Base-by-base conservation (phyloP, 139 green algal species). In the Nannochloris sp. region DNA sequence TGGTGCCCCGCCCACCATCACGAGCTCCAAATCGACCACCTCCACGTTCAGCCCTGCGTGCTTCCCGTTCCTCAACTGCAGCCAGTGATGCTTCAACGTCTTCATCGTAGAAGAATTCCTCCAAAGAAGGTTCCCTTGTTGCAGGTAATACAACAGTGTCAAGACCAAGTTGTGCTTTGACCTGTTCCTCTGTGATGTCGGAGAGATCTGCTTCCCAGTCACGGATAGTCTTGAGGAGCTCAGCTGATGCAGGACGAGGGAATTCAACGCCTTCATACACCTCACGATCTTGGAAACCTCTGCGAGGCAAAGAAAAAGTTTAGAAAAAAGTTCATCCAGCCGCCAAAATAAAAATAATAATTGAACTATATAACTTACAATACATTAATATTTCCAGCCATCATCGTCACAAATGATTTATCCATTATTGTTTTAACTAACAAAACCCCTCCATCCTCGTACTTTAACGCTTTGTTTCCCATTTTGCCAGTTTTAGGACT, bases 391-490 rank as follows among this genome's bases (percentile, higher is more conserved):
- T 68, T 63, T 33, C 39, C 25, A 9, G 10, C 9, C 24, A 70
- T 44, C 30, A 47, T 33, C 4, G 9, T 29, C 30, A 23, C 48
- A 35, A 70, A 24, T 30, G 44, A 19, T 25, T 42, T 13, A n/a
- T 64, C 31, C 25, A 70, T 7, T 12, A 31, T 35, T 31, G 63
- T 46, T 19, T 48, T 47, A 7, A 70, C 25, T 9, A 70, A 35
- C 10, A 70, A 25, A 44, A 25, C 44, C 15, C 63, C 48, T n/a
- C 63, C 63, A 60, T 29, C 63, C 4, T 63, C 48, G 23, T 48
- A 70, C 48, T 33, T 46, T 19, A 70, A 24, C 10, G 51, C 24
- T 27, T 64, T 70, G 27, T 38, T 54, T n/a, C 63, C 47, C 63
- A 70, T 59, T 25, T 70, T 64, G 12, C 46, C 27, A 9, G 47